These are phyloP conservation scores for Styphnolobium japonicum DNA, from an alignment of 306 rosid species.

Conservation along the genomic window DNA sequence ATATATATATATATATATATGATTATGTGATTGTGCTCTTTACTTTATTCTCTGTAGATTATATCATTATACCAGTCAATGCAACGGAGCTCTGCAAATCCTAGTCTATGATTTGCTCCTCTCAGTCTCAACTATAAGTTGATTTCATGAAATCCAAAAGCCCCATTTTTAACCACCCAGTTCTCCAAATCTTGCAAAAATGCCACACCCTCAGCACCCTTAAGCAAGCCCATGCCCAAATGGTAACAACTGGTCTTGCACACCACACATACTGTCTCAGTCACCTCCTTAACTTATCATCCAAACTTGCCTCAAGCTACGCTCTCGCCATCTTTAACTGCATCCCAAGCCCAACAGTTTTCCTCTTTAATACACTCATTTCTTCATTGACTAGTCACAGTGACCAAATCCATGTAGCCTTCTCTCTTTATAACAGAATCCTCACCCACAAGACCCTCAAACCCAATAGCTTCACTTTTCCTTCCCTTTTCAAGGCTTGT, in stretches of 20 bases:
- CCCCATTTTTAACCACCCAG: slow-evolving; percentile 31
- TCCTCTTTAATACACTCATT: slow-evolving; percentile 50
- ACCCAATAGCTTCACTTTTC: slow-evolving; percentile 51
- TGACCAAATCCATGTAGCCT: slow-evolving; percentile 27
- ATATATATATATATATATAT: too few relatives aligned
- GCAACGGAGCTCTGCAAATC: too few relatives aligned
- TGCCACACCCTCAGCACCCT: slow-evolving; percentile 23
- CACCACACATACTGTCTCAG: slow-evolving; percentile 40
- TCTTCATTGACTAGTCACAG: slow-evolving; percentile 22
- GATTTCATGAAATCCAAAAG: slow-evolving; percentile 24
- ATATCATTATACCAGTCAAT: too few relatives aligned
- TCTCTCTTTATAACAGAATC: slow-evolving; percentile 32
- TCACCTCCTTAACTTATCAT: slow-evolving; percentile 32
- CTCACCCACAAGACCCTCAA: slow-evolving; percentile 20
- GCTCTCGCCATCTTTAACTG: slow-evolving; percentile 30
- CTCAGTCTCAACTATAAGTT: background rate
- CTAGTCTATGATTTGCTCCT: too few relatives aligned
- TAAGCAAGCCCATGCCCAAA: slow-evolving; percentile 43
- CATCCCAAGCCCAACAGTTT: slow-evolving; percentile 39
- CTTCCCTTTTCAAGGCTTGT: slow-evolving; percentile 48
- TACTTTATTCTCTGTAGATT: too few relatives aligned
- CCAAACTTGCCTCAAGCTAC: slow-evolving; percentile 28
- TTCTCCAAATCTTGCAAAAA: slow-evolving; percentile 20
- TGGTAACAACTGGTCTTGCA: slow-evolving; percentile 36
- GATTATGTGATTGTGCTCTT: too few relatives aligned